Conservation (phyloP, 768 basidiomycete species). For the Inosperma sp. region DNA sequence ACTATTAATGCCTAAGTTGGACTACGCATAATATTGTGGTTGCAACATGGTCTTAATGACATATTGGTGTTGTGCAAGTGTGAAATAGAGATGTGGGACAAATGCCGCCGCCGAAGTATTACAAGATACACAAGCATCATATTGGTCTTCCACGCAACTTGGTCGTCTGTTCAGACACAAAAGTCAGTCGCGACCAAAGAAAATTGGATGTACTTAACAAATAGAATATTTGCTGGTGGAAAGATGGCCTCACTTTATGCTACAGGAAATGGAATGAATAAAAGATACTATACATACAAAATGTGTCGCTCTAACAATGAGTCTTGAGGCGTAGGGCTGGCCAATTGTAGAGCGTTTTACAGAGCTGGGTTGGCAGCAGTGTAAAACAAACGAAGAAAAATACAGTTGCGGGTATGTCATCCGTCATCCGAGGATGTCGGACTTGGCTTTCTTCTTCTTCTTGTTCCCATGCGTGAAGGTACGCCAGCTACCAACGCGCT, state of each 20-base stretch:
- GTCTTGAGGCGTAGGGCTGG: neutral
- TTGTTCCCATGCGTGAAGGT: conserved; percentile 59
- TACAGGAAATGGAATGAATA: conserved; percentile 2
- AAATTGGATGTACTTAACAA: conserved; percentile 21
- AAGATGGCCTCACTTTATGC: conserved; percentile 6
- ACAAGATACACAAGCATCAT: neutral
- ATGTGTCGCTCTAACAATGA: conserved; percentile 1
- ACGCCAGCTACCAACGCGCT: conserved; percentile 84
- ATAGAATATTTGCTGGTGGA: conserved; percentile 8
- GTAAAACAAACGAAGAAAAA: conserved; percentile 7
- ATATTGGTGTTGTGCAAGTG: no score
- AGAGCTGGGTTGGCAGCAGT: neutral
- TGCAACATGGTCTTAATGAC: no score
- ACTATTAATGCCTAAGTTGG: no score
- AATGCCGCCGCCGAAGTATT: neutral
- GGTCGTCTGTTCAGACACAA: conserved; percentile 14
- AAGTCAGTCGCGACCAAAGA: conserved; percentile 20
- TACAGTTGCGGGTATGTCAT: conserved; percentile 8
- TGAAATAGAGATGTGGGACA: no score
- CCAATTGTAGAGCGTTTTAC: neutral
- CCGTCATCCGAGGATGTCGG: conserved; percentile 62
- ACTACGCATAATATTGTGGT: no score
- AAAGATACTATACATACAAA: conserved; percentile 13
- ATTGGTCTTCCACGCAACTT: neutral
- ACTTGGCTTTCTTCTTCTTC: conserved; percentile 83